A percentile compares a stretch with the other conserved stretches of the same genome.
phyloP scores from a whole-genome alignment of 2,329 filamentous ascomycete genomes.

The Delphinella strobiligena region DNA sequence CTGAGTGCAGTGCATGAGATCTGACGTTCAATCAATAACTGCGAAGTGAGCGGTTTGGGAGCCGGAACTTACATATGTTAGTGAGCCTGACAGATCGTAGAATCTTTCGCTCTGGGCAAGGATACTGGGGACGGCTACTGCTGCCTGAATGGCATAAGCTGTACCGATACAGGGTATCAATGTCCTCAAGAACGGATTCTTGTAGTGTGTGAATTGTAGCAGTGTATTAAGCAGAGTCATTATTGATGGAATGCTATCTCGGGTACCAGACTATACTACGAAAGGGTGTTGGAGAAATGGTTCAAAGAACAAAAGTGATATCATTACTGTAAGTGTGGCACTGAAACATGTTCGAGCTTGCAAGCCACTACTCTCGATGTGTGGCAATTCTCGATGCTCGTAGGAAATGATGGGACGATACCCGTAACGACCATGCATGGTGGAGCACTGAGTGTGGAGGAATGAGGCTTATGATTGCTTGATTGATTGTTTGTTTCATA shows the following conservation, averaged over 20 bases:
- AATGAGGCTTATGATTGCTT: too few species aligned
- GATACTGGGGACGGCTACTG: slow-evolving; percentile 51
- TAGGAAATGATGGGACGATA: too few species aligned
- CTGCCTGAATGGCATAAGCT: slow-evolving; percentile 51
- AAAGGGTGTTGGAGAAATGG: too few species aligned
- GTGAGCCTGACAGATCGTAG: slow-evolving; percentile 55
- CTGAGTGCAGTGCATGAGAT: slow-evolving; percentile 51
- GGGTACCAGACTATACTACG: too few species aligned
- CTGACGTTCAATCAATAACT: neutral
- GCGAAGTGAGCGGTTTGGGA: neutral
- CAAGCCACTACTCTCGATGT: too few species aligned
- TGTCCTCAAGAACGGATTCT: slow-evolving; percentile 49
- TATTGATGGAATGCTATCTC: slow-evolving; percentile 2
- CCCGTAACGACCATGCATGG: too few species aligned
- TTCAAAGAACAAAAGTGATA: too few species aligned
- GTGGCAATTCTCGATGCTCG: too few species aligned
- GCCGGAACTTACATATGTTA: slow-evolving; percentile 38
- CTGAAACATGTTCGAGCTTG: too few species aligned
- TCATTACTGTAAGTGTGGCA: too few species aligned
- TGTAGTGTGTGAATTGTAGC: slow-evolving; percentile 49
- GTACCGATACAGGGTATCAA: slow-evolving; percentile 50
- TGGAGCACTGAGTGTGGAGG: too few species aligned
- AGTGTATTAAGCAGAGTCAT: slow-evolving; percentile 34
- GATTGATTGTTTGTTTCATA: too few species aligned
- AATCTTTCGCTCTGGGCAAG: slow-evolving; percentile 49